Conservation (phyloP, 179 eudicot species). For the Silene vulgaris region DNA sequence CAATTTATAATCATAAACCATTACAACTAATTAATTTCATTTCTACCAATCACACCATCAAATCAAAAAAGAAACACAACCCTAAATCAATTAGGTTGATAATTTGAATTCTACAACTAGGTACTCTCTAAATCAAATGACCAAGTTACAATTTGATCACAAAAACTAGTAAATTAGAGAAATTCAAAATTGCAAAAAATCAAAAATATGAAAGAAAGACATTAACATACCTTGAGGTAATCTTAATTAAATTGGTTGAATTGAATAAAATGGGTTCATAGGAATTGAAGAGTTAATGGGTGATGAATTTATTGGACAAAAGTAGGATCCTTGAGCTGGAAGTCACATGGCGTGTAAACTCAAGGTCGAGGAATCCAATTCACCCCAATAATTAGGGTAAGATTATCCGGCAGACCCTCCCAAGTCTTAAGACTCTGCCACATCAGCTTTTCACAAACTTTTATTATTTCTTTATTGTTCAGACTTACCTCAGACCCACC, state of each 20-base stretch:
- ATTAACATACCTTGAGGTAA: constrained; percentile 6
- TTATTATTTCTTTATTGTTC: too few species aligned
- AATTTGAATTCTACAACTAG: background rate
- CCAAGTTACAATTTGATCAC: background rate
- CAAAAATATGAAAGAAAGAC: background rate
- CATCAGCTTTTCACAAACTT: too few species aligned
- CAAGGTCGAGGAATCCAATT: background rate
- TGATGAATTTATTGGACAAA: background rate
- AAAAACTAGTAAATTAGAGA: background rate
- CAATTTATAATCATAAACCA: background rate
- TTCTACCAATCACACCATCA: too few species aligned
- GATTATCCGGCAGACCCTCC: too few species aligned
- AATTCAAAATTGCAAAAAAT: background rate
- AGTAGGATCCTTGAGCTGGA: constrained; percentile 4
- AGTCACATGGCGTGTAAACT: constrained; percentile 13
- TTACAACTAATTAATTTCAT: background rate
- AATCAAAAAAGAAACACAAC: background rate
- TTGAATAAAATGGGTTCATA: background rate
- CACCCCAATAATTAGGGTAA: too few species aligned
- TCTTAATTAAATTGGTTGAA: background rate
- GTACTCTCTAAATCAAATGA: background rate
- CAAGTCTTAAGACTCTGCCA: too few species aligned
- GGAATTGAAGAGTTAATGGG: background rate
- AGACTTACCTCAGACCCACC: too few species aligned
- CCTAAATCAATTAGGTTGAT: background rate